A percentile compares a stretch with the other conserved stretches of the same genome.
Conservation (phyloP, 768 basidiomycete species). For the Pulveroboletus sp. region DNA sequence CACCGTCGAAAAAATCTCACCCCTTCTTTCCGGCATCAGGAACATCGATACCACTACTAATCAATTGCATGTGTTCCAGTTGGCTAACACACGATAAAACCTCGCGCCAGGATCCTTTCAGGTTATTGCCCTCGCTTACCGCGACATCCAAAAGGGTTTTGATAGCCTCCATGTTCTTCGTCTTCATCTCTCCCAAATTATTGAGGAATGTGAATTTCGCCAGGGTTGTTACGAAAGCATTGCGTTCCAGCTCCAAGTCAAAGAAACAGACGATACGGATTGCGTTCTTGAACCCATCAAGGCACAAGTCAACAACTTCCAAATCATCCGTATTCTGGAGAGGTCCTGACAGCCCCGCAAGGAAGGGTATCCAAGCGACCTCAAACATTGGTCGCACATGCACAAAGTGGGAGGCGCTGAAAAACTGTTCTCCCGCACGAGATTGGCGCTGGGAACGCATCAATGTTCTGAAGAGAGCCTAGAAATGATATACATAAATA, state of each 20-base stretch:
- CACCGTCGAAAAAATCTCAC: conserved; percentile 42
- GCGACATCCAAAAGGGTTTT: conserved; percentile 93
- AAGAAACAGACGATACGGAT: conserved; percentile 97
- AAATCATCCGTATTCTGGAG: conserved; percentile 94
- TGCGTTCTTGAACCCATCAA: conserved; percentile 97
- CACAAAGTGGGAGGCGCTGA: conserved; percentile 93
- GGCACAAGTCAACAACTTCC: conserved; percentile 85
- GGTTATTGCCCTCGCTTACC: conserved; percentile 92
- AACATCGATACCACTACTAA: conserved; percentile 85
- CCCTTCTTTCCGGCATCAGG: conserved; percentile 77
- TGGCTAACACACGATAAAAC: conserved; percentile 97
- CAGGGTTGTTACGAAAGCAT: conserved; percentile 96
- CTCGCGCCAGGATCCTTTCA: conserved; percentile 96
- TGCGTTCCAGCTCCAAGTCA: conserved; percentile 95
- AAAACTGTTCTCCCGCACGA: conserved; percentile 82
- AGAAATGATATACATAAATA: conserved; percentile 1
- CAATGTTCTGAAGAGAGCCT: conserved; percentile 92
- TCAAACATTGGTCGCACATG: conserved; percentile 99
- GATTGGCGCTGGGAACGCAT: conserved; percentile 89
- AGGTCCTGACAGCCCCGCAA: conserved; percentile 92
- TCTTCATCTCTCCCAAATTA: conserved; percentile 97
- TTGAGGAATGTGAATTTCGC: conserved; percentile 97
- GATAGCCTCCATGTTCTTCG: conserved; percentile 99
- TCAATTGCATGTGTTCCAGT: conserved; percentile 97
- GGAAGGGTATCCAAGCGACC: conserved; percentile 97